Evolutionary conservation across 1,139 yeast species (phyloP).

Genomic region (Taphrina confusa): DNA sequence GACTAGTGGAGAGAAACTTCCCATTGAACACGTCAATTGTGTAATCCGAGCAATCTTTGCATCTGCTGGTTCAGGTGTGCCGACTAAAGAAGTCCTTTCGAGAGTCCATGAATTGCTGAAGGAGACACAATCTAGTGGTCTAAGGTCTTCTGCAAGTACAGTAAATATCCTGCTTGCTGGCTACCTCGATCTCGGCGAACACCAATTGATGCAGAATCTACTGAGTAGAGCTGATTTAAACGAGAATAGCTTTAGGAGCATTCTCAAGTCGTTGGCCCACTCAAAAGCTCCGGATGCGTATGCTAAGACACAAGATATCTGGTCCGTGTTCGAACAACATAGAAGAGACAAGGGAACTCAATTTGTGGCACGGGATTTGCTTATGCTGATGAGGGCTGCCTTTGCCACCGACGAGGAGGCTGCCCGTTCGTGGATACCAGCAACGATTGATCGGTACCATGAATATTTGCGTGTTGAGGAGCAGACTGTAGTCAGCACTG

Average conservation of each 20-base stretch:
- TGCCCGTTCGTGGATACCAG: slow-evolving; percentile 3
- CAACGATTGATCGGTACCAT: neutral
- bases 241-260: slow-evolving; percentile 17
- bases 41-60: slow-evolving; percentile 11
- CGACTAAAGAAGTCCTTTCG: slow-evolving; percentile 1
- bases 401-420: neutral
- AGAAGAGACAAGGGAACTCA: neutral
- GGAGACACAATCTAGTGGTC: neutral
- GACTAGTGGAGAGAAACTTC: slow-evolving; percentile 1
- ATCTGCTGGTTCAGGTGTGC: neutral
- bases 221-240: slow-evolving; percentile 1
- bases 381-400: slow-evolving; percentile 20
- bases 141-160: slow-evolving; percentile 5
- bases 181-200: slow-evolving; percentile 17
- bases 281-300: neutral
- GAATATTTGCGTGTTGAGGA: no score
- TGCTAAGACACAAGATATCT: neutral
- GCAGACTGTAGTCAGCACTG: no score
- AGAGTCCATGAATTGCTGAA: slow-evolving; percentile 8
- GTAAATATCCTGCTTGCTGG: slow-evolving; percentile 28
- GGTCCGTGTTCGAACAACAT: neutral
- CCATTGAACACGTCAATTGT: slow-evolving; percentile 18
- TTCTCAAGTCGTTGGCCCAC: slow-evolving; percentile 10
- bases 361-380: slow-evolving; percentile 11
- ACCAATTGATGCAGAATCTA: slow-evolving; percentile 11